Evolutionary conservation across 768 basidiomycete species (phyloP), one percentile per base, ranked within the genome.

Genomic region (Lentinula sp.): DNA sequence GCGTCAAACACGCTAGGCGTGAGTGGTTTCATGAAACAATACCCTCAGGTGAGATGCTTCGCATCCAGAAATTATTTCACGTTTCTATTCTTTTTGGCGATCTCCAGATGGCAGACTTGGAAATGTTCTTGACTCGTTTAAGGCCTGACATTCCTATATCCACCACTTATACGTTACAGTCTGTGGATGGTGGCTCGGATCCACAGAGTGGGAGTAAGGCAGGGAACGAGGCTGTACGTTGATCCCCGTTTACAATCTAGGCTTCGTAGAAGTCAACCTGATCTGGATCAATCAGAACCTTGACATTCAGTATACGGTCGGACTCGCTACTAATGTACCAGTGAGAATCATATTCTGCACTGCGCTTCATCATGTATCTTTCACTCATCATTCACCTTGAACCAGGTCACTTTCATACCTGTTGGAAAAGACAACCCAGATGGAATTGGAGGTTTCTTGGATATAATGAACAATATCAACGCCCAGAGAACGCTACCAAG

Each of bases 231-330:
- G 76, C 75, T 28, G 71, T 73, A 57, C 43, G 71, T 23, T 23
- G 23, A 23, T 23, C 23, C 23, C 3, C 23, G 23, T 23, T 23
- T 23, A 23, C 23, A 23, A 2, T 23, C 35, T 21, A 11, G 11
- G 28, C 13, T 23, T 23, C 23, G 23, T 23, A 23, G 23, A 23
- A 32, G 8, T 49, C 5, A 32, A 28, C 31, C 46, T 13, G 5
- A 18, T 18, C n/a, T 39, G 15, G 9, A 11, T 35, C 39, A 53
- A 8, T 16, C 28, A 67, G 62, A 67, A 69, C 61, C 63, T 68
- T 49, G 73, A 76, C 59, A 71, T 70, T 28, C 69, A 76, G 53
- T 76, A 75, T 64, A 74, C 74, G 6, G 68, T 76, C 21, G 75
- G 74, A 35, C 53, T 74, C 13, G 73, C 74, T 10, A 69, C 65